A percentile compares a stretch with the other conserved stretches of the same genome.
These are phyloP conservation scores for Dactylellina drechsleri DNA, from an alignment of 2,329 filamentous ascomycete species.

Conservation along the genomic window DNA sequence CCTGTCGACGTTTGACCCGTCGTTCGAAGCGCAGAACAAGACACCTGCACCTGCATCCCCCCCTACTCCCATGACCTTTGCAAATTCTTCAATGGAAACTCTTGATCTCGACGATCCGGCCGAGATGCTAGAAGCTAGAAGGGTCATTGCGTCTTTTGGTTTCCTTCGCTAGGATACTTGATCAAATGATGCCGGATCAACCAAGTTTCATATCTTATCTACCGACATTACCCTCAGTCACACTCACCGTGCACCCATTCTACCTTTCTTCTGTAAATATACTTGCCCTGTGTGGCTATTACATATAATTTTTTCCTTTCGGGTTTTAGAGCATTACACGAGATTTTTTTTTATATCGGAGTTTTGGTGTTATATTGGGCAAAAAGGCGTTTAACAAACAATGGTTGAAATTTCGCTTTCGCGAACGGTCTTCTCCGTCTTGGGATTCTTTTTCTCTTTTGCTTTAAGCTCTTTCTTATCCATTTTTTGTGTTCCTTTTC, in stretches of 20 bases:
- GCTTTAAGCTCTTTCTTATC: background rate
- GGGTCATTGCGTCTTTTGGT: conserved; percentile 19
- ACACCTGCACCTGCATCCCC: background rate
- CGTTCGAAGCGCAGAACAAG: conserved; percentile 34
- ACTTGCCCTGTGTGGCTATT: conserved; percentile 24
- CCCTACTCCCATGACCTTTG: conserved; percentile 28
- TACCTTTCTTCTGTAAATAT: conserved; percentile 31
- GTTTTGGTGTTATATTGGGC: conserved; percentile 37
- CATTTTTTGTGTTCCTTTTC: background rate
- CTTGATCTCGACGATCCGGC: conserved; percentile 44
- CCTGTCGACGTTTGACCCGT: conserved; percentile 44
- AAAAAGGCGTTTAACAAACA: conserved; percentile 39
- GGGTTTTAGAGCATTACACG: background rate
- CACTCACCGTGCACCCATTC: conserved; percentile 9
- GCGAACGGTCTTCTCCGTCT: conserved; percentile 24
- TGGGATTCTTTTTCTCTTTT: conserved; percentile 14
- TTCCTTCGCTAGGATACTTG: conserved; percentile 19
- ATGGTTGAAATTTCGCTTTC: conserved; percentile 18
- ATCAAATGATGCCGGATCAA: conserved; percentile 37
- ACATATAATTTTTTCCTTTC: conserved; percentile 45
- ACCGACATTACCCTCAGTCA: conserved; percentile 22
- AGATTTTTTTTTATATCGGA: conserved; percentile 20
- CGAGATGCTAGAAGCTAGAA: conserved; percentile 29
- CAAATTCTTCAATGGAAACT: conserved; percentile 40
- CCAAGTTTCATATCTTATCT: conserved; percentile 46